Conservation (phyloP, 495 filamentous ascomycete genomes). For the Entonaema liquescens region DNA sequence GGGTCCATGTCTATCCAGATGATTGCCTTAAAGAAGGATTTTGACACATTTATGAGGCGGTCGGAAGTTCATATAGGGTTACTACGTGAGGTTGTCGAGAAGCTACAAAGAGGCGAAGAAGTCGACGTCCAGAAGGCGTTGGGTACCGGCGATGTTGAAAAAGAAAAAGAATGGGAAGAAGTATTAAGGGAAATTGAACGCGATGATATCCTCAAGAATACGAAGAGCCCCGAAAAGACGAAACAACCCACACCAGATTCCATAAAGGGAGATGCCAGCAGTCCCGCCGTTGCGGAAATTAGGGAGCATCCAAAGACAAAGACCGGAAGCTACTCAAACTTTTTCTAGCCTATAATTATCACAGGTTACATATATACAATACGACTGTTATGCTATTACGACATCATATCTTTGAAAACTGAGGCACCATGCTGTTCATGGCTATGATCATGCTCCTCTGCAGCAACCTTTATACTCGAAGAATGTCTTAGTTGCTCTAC, state of each 20-base stretch:
- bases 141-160: conserved; percentile 77
- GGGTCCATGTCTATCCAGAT: conserved; percentile 94
- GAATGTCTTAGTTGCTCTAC: conserved; percentile 52
- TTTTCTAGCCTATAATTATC: conserved; percentile 47
- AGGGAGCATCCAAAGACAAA: conserved; percentile 38
- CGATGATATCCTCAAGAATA: conserved; percentile 72
- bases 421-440: conserved; percentile 39
- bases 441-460: conserved; percentile 16
- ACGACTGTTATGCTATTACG: conserved; percentile 39
- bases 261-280: conserved; percentile 23
- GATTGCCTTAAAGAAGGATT: conserved; percentile 81
- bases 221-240: conserved; percentile 44
- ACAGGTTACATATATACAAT: conserved; percentile 38
- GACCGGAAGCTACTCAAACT: conserved; percentile 44
- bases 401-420: conserved; percentile 62
- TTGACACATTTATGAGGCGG: conserved; percentile 71
- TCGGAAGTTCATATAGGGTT: conserved; percentile 81
- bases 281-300: conserved; percentile 5
- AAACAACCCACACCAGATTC: conserved; percentile 25
- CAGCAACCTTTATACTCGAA: conserved; percentile 17
- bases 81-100: conserved; percentile 83
- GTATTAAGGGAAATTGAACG: conserved; percentile 83
- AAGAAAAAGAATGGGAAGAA: conserved; percentile 91
- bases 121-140: conserved; percentile 87
- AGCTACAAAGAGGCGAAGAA: conserved; percentile 82